A percentile compares a stretch with the other conserved stretches of the same genome.
Conservation (phyloP, 495 filamentous ascomycete genomes). For the Pyrenopolyporus hunteri region DNA sequence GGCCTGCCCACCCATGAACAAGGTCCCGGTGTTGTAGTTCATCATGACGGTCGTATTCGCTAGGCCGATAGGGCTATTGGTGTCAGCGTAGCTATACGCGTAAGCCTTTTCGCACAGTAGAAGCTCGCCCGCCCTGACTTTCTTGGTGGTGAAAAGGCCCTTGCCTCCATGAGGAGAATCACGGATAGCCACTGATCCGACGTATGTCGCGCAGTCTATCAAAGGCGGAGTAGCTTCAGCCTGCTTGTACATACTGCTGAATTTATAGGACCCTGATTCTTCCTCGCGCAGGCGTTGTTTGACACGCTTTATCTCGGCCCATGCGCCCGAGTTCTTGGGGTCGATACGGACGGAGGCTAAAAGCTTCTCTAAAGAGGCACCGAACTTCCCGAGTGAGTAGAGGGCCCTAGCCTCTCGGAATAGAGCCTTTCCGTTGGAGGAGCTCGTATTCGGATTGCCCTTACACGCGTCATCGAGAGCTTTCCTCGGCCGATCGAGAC, state of each 20-base stretch:
- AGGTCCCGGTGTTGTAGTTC: constrained; percentile 41
- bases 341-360: constrained; percentile 27
- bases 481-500: constrained; percentile 46
- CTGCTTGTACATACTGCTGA: constrained; percentile 48
- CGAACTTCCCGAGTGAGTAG: constrained; percentile 52
- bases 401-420: constrained; percentile 55
- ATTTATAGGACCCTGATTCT: constrained; percentile 51
- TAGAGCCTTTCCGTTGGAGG: constrained; percentile 50
- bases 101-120: constrained; percentile 65
- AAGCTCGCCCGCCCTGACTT: constrained; percentile 58
- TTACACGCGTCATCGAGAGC: constrained; percentile 48
- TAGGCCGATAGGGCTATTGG: not conserved
- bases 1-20: constrained; percentile 42
- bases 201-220: constrained; percentile 57
- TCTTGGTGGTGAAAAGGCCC: constrained; percentile 56
- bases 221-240: constrained; percentile 41
- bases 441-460: constrained; percentile 15
- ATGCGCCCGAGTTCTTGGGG: constrained; percentile 41
- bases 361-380: constrained; percentile 42
- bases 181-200: constrained; percentile 37
- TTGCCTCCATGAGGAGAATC: constrained; percentile 42
- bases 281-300: constrained; percentile 43
- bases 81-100: constrained; percentile 35
- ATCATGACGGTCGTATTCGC: constrained; percentile 41
- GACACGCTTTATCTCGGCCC: constrained; percentile 40